Evolutionary conservation across 2,329 filamentous ascomycete species (phyloP).

Genomic region (Aureobasidium sp.): DNA sequence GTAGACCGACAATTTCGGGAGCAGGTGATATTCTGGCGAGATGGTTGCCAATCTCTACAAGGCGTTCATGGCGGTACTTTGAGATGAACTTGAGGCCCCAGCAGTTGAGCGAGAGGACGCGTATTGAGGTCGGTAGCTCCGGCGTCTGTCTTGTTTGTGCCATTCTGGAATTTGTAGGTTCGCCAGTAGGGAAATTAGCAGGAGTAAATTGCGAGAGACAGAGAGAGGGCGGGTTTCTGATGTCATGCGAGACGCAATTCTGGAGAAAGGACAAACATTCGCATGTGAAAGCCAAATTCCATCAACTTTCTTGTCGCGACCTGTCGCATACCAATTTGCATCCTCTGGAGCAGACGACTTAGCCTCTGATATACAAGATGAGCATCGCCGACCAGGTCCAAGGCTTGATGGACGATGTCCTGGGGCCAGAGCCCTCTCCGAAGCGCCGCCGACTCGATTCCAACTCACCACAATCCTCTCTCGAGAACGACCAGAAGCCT

Average conservation of each 20-base stretch:
- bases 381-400: conserved; percentile 15
- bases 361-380: not conserved
- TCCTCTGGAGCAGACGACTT: not conserved
- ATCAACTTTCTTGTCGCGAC: not conserved
- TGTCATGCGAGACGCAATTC: not conserved
- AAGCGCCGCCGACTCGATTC: conserved; percentile 15
- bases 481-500: not conserved
- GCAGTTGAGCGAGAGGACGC: conserved; percentile 86
- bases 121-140: conserved; percentile 48
- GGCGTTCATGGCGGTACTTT: conserved; percentile 66
- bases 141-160: not conserved
- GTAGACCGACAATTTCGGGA: conserved; percentile 83
- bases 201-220: not conserved
- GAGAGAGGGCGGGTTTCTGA: not conserved
- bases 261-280: conserved; percentile 6
- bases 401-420: conserved; percentile 3
- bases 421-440: conserved; percentile 10
- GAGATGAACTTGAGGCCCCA: conserved; percentile 91
- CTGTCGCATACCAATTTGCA: not conserved
- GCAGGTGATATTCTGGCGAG: conserved; percentile 60
- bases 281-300: conserved; percentile 13
- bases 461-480: conserved; percentile 3
- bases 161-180: not conserved
- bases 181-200: not conserved
- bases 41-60: conserved; percentile 75